These are phyloP conservation scores for Trypanosoma avium DNA, from an alignment of 208 protist species.

Conservation along the genomic window DNA sequence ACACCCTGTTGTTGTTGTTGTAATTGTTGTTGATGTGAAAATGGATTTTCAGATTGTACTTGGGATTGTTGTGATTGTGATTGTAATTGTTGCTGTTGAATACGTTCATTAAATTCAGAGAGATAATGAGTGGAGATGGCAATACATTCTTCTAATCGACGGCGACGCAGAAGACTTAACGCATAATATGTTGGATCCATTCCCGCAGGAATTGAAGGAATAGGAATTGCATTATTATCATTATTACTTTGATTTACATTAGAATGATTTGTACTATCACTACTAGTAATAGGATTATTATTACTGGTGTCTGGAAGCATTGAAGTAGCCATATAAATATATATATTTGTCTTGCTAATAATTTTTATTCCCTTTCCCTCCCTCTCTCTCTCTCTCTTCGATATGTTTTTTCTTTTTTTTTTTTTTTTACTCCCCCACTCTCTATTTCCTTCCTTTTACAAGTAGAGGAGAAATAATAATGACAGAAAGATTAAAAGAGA, in stretches of 20 bases:
- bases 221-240: not conserved
- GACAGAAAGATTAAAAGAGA: too few relatives aligned
- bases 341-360: too few relatives aligned
- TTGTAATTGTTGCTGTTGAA: slow-evolving; percentile 2
- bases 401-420: too few relatives aligned
- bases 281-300: not conserved
- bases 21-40: slow-evolving; percentile 10
- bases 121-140: slow-evolving; percentile 75
- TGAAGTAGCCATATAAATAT: too few relatives aligned
- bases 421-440: too few relatives aligned
- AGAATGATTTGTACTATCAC: not conserved
- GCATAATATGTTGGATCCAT: slow-evolving; percentile 93
- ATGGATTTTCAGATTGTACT: too few relatives aligned
- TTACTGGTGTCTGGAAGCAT: too few relatives aligned
- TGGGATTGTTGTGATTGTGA: too few relatives aligned
- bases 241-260: not conserved
- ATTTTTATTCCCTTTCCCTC: too few relatives aligned
- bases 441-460: too few relatives aligned
- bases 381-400: too few relatives aligned
- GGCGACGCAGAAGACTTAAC: slow-evolving; percentile 80
- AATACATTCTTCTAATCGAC: slow-evolving; percentile 84
- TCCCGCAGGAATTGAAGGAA: slow-evolving; percentile 35
- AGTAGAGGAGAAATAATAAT: too few relatives aligned
- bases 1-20: not conserved
- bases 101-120: slow-evolving; percentile 21